Evolutionary conservation across 331 rosid genomes (phyloP).

Genomic region (Malus hybrid): DNA sequence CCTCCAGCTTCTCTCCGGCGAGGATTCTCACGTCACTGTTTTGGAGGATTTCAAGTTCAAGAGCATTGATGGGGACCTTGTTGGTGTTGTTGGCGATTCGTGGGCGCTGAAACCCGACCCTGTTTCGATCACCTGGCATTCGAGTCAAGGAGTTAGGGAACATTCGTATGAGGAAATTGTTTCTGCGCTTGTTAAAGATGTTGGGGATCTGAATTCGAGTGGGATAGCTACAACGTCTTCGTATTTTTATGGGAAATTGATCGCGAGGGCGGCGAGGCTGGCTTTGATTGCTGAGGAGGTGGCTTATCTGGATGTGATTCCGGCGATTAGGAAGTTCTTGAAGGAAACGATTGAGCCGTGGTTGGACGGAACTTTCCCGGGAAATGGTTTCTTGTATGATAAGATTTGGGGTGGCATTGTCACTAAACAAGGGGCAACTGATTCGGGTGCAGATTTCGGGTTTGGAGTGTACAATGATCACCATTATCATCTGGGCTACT

Average conservation of each 20-base stretch:
- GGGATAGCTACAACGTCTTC: conserved; percentile 37
- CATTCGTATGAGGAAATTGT: conserved; percentile 39
- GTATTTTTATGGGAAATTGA: conserved; percentile 57
- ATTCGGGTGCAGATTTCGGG: conserved; percentile 60
- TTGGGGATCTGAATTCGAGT: conserved; percentile 27
- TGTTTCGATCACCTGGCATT: conserved; percentile 75
- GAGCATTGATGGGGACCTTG: conserved; percentile 82
- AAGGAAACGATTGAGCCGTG: conserved; percentile 63
- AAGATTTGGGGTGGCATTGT: conserved; percentile 70
- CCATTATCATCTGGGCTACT: conserved; percentile 33
- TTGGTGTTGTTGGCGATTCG: conserved; percentile 76
- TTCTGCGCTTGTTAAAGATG: conserved; percentile 50
- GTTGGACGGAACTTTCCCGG: conserved; percentile 55
- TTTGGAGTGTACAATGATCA: conserved; percentile 77
- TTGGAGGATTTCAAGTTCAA: conserved; percentile 51
- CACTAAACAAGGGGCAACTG: conserved; percentile 54
- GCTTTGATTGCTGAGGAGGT: conserved; percentile 80
- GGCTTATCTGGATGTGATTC: conserved; percentile 38
- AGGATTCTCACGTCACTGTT: conserved; percentile 33
- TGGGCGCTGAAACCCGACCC: conserved; percentile 55
- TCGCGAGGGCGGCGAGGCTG: conserved; percentile 74
- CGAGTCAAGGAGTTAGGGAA: conserved; percentile 45
- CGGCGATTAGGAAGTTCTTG: conserved; percentile 37
- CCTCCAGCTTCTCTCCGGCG: conserved; percentile 35
- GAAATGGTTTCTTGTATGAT: conserved; percentile 67